A percentile compares a stretch with the other conserved stretches of the same genome.
These are phyloP conservation scores for Fraxinus anomala DNA, from an alignment of 257 asterid species.

Conservation along the genomic window DNA sequence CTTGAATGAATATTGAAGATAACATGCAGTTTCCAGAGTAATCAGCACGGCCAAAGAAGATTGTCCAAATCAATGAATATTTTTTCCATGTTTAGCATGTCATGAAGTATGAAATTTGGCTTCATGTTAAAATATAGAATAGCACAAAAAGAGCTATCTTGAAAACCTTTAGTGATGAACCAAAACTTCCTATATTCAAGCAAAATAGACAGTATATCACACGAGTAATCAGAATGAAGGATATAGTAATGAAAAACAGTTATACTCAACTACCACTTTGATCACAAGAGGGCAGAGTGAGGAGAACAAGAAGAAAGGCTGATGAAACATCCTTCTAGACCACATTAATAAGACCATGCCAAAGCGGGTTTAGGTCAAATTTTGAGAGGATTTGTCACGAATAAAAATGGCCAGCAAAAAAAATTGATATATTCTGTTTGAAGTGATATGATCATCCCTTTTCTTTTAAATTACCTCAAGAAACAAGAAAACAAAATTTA, in stretches of 20 bases:
- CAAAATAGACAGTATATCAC: neutral
- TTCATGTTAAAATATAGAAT: neutral
- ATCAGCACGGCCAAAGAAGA: slow-evolving; percentile 8
- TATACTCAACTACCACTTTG: neutral
- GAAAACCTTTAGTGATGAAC: neutral
- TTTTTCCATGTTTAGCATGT: neutral
- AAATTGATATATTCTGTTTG: neutral
- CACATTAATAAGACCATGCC: neutral
- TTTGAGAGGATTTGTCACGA: neutral
- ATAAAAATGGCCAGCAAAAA: neutral
- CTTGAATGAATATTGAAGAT: slow-evolving; percentile 2
- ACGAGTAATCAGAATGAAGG: neutral
- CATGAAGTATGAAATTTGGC: neutral
- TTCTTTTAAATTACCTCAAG: neutral
- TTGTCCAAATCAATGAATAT: neutral
- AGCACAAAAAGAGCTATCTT: neutral
- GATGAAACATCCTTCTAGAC: slow-evolving; percentile 4
- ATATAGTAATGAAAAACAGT: neutral
- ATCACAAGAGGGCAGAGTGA: neutral
- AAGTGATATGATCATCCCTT: neutral
- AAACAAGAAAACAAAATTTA: neutral
- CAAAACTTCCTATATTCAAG: neutral
- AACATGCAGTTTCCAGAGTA: neutral
- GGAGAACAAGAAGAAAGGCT: neutral
- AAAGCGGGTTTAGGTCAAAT: neutral